Percentiles rank a stretch among this genome's conserved stretches.
Evolutionary conservation across 768 basidiomycete genomes (phyloP).

Genomic region (Leucosporidium yakuticum): DNA sequence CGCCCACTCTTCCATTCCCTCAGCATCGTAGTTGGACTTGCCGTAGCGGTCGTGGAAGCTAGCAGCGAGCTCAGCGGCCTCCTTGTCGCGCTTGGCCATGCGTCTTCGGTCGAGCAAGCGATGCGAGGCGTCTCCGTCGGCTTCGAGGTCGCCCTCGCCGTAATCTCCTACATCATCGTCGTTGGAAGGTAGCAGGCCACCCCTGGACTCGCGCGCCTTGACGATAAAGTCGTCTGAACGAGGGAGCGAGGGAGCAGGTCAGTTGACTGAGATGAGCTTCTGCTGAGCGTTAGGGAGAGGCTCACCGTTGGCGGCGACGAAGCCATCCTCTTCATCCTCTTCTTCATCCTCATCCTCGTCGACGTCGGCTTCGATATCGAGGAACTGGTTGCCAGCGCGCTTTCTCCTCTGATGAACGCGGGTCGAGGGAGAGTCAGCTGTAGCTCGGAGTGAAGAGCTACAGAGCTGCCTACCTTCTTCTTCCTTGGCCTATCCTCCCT

Average conservation of each 20-base stretch:
- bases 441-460: not conserved
- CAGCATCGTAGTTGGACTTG: constrained; percentile 52
- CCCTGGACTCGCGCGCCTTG: constrained; percentile 60
- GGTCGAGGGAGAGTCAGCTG: not conserved
- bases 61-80: constrained; percentile 55
- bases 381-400: constrained; percentile 62
- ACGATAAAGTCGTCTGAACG: constrained; percentile 46
- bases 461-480: constrained; percentile 24
- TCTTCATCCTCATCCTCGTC: constrained; percentile 97
- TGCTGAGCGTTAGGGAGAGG: constrained; percentile 10
- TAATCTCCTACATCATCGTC: constrained; percentile 61
- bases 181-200: constrained; percentile 88
- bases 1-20: constrained; percentile 64
- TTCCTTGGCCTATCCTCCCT: constrained; percentile 13
- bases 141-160: constrained; percentile 34
- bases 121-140: constrained; percentile 41
- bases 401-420: constrained; percentile 52
- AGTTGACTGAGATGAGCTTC: not conserved
- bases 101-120: constrained; percentile 34
- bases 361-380: constrained; percentile 93
- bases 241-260: no score
- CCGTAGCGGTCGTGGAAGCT: constrained; percentile 58
- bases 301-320: constrained; percentile 42
- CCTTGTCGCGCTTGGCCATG: constrained; percentile 44
- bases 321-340: constrained; percentile 53